Base-by-base conservation (phyloP, 805 yeast species). In the Soucietia sequanensis region DNA sequence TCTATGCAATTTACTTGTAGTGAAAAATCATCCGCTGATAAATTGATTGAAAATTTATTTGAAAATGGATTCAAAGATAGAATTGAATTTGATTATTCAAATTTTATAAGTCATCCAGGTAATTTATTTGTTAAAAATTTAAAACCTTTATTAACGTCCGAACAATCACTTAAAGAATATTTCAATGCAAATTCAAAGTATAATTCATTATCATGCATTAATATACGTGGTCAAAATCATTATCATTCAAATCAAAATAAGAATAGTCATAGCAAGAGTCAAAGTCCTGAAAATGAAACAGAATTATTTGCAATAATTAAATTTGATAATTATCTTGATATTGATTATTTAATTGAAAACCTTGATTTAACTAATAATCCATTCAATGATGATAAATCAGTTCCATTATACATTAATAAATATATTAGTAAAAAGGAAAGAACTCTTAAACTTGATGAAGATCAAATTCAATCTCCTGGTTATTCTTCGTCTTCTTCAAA, bases 341-440 rank as follows among this genome's bases (percentile, higher is more conserved):
- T 53, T 6, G 67, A 59, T n/a, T 31, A 48, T 12, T 32, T 60
- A 16, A 42, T 52, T 22, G 40, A 45, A 17, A 41, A 43, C 12
- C 44, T 51, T 18, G 46, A 55, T 21, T 30, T 34, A 6, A 24
- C 21, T 23, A 27, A 39, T 14, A 56, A 58, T 36, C 50, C 47
- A 7, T 54, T 54, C 43, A 30, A 29, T 11, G 18, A 48, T 29
- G 44, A 47, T 31, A 39, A 56, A 26, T 52, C 46, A 18, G 27
- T 62, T 37, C 59, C 63, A 15, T 52, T 76, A 23, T 78, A 74
- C 46, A 71, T 82, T 32, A 80, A 81, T 47, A 79, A 70, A 49
- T 87, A 83, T 53, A 71, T 81, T 30, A 80, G 83, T 31, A 76
- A 79, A 45, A 71, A 73, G 39, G 87, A 81, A 49, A 62, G 89